Conservation (phyloP, 768 basidiomycete genomes). For the Leccinum arenicola region DNA sequence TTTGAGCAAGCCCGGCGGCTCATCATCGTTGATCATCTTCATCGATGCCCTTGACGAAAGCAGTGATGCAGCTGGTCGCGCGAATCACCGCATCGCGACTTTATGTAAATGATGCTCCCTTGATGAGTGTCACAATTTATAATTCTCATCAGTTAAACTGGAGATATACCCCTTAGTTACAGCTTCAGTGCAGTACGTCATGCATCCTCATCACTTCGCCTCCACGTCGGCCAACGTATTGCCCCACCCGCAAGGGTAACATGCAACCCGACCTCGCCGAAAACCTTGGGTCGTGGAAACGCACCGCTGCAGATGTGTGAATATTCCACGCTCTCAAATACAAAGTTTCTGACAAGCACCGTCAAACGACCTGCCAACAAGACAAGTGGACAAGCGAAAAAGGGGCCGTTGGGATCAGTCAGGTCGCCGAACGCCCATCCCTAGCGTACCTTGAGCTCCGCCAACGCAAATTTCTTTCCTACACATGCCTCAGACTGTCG, state of each 20-base stretch:
- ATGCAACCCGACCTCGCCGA: slow-evolving; percentile 21
- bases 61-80: too few species aligned
- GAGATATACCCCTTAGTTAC: neutral
- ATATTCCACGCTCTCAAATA: slow-evolving; percentile 13
- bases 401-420: neutral
- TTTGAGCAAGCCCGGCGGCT: neutral
- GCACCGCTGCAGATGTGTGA: neutral
- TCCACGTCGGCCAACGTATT: neutral
- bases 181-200: neutral
- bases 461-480: slow-evolving; percentile 46
- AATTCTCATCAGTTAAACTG: too few species aligned
- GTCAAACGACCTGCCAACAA: slow-evolving; percentile 38
- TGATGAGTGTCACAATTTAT: too few species aligned
- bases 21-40: too few species aligned
- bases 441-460: slow-evolving; percentile 32
- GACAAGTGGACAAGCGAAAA: neutral
- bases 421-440: neutral
- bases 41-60: too few species aligned
- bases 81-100: too few species aligned
- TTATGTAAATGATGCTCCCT: too few species aligned
- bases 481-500: slow-evolving; percentile 49
- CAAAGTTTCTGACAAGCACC: slow-evolving; percentile 41
- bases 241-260: slow-evolving; percentile 21
- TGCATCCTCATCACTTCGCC: neutral
- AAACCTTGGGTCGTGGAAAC: slow-evolving; percentile 8